These are phyloP conservation scores for Lenzites betulinus DNA, from an alignment of 768 basidiomycete genomes.

Conservation along the genomic window DNA sequence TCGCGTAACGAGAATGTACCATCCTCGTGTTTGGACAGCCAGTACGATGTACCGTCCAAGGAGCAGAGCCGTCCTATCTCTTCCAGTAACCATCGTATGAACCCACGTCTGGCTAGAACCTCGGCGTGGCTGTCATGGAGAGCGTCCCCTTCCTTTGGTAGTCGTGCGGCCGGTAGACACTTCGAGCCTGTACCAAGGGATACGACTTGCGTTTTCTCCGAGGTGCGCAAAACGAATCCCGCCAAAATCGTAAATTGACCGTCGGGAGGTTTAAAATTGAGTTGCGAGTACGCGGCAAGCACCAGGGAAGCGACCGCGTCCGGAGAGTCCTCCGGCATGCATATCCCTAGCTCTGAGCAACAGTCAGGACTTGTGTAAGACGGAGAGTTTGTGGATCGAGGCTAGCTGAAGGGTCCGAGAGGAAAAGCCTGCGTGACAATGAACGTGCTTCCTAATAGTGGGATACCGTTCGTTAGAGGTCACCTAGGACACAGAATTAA, in stretches of 20 bases:
- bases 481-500: no score
- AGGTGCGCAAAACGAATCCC: constrained; percentile 49
- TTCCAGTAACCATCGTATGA: constrained; percentile 76
- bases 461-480: no score
- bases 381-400: not conserved
- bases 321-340: constrained; percentile 19
- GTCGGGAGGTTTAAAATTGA: constrained; percentile 52
- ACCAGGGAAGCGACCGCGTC: constrained; percentile 41
- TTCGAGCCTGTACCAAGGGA: constrained; percentile 85
- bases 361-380: not conserved
- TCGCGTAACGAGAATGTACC: constrained; percentile 49
- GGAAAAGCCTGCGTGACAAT: not conserved
- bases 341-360: not conserved
- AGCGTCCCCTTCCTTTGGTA: constrained; percentile 72
- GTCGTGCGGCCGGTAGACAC: constrained; percentile 65
- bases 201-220: constrained; percentile 50
- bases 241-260: constrained; percentile 69
- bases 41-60: constrained; percentile 40
- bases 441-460: no score
- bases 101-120: constrained; percentile 81
- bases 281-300: constrained; percentile 44
- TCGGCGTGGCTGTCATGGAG: constrained; percentile 93
- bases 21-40: constrained; percentile 44
- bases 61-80: constrained; percentile 51
- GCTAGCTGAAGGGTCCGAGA: not conserved